phyloP scores from a whole-genome alignment of 805 yeast genomes.

The Metschnikowia proteae region DNA sequence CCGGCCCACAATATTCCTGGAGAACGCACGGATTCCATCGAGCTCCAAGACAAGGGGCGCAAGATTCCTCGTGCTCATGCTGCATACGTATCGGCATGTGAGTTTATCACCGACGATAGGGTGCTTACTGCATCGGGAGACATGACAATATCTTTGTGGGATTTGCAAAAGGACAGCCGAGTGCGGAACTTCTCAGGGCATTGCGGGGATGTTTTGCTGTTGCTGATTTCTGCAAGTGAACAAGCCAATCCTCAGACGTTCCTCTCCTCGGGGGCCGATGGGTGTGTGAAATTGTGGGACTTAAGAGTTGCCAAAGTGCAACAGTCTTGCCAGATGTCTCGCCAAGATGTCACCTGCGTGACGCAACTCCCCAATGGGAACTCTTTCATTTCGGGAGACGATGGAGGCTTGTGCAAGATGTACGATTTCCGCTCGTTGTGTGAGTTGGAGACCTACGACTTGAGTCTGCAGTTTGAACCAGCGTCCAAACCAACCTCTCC shows the following conservation, averaged over 20 bases:
- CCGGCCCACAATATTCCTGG: background rate
- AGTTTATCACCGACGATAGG: slow-evolving; percentile 54
- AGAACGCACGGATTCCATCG: slow-evolving; percentile 7
- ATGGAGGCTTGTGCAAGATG: slow-evolving; percentile 67
- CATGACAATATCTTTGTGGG: slow-evolving; percentile 78
- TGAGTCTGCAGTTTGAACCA: slow-evolving; percentile 19
- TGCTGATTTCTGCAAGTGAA: slow-evolving; percentile 23
- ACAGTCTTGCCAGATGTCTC: slow-evolving; percentile 51
- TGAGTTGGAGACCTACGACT: slow-evolving; percentile 49
- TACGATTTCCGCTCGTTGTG: slow-evolving; percentile 79
- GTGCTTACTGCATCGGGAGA: slow-evolving; percentile 79
- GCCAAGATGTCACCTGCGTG: slow-evolving; percentile 58
- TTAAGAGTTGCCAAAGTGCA: slow-evolving; percentile 38
- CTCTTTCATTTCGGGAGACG: slow-evolving; percentile 71
- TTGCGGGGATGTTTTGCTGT: slow-evolving; percentile 63
- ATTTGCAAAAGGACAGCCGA: slow-evolving; percentile 55
- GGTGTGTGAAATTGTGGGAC: slow-evolving; percentile 67
- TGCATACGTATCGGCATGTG: slow-evolving; percentile 75
- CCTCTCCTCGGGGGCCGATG: slow-evolving; percentile 66
- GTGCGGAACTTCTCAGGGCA: slow-evolving; percentile 59
- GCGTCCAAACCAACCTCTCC: slow-evolving; percentile 5
- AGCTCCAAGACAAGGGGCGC: slow-evolving; percentile 11
- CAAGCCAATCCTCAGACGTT: slow-evolving; percentile 28
- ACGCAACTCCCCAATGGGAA: slow-evolving; percentile 67
- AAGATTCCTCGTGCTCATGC: slow-evolving; percentile 56